A percentile compares a stretch with the other conserved stretches of the same genome.
These are phyloP conservation scores for Macrophomina pseudophaseolina DNA, from an alignment of 2,329 filamentous ascomycete genomes.

Conservation along the genomic window DNA sequence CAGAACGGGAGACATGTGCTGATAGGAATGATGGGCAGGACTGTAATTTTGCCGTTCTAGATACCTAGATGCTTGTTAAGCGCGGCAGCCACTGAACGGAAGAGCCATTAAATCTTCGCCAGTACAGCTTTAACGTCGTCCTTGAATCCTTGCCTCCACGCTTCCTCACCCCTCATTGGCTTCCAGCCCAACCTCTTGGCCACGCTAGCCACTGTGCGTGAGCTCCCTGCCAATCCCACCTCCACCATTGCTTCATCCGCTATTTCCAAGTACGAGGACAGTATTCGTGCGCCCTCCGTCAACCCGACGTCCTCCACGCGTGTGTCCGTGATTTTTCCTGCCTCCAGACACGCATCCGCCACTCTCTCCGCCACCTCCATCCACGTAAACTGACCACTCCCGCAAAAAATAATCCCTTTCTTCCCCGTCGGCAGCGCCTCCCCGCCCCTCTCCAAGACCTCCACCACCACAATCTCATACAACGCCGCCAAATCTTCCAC, in stretches of 20 bases:
- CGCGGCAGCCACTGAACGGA: no score
- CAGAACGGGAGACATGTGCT: no score
- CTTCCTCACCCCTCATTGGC: constrained; percentile 14
- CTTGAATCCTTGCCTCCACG: constrained; percentile 15
- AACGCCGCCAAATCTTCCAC: constrained; percentile 26
- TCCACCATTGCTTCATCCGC: constrained; percentile 21
- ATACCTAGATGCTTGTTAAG: no score
- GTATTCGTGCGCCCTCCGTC: constrained; percentile 9
- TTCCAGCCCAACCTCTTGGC: constrained; percentile 24
- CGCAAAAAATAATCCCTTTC: constrained; percentile 24
- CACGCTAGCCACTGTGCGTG: constrained; percentile 14
- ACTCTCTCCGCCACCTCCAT: constrained; percentile 23
- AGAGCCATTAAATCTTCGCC: neutral
- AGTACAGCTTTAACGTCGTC: constrained; percentile 17
- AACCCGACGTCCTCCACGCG: constrained; percentile 15
- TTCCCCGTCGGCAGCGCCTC: constrained; percentile 16
- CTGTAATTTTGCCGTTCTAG: no score
- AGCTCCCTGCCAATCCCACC: constrained; percentile 13
- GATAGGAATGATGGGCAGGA: no score
- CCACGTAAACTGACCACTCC: constrained; percentile 23
- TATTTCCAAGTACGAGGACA: constrained; percentile 1
- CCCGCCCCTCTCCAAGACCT: constrained; percentile 12
- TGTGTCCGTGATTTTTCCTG: neutral
- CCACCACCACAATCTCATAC: constrained; percentile 18
- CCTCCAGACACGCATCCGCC: constrained; percentile 16